These are phyloP conservation scores for Roridomyces roridus DNA, from an alignment of 768 basidiomycete genomes.

Conservation along the genomic window DNA sequence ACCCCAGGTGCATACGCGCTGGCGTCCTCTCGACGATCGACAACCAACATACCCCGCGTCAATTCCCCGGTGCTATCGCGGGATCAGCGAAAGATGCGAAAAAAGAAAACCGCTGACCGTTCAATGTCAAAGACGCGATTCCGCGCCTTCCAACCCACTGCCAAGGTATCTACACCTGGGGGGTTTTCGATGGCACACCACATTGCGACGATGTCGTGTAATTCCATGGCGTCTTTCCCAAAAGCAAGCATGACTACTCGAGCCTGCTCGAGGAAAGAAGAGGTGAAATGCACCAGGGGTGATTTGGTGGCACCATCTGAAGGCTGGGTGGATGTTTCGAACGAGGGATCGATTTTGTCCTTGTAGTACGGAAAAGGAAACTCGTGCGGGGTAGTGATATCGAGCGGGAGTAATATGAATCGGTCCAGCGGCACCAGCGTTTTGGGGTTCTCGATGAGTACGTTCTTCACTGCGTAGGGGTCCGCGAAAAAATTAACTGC, in stretches of 20 bases:
- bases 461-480: constrained; percentile 78
- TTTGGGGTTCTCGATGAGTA: constrained; percentile 50
- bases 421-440: constrained; percentile 66
- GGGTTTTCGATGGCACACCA: constrained; percentile 86
- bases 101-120: constrained; percentile 47
- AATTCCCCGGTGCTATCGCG: constrained; percentile 68
- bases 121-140: constrained; percentile 71
- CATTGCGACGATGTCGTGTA: constrained; percentile 89
- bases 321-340: constrained; percentile 54
- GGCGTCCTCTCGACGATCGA: constrained; percentile 74
- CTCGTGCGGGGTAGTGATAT: constrained; percentile 82
- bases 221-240: constrained; percentile 86
- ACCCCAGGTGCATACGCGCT: constrained; percentile 69
- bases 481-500: constrained; percentile 89
- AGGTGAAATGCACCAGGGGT: constrained; percentile 78
- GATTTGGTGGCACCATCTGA: constrained; percentile 55
- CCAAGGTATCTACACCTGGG: constrained; percentile 41
- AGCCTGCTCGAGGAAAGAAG: constrained; percentile 76
- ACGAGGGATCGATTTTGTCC: constrained; percentile 63
- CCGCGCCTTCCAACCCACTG: constrained; percentile 61
- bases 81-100: background rate
- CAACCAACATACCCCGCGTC: constrained; percentile 87
- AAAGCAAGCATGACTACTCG: constrained; percentile 79
- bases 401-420: constrained; percentile 76
- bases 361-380: constrained; percentile 74